These are phyloP conservation scores for Colletotrichum liaoningense DNA, from an alignment of 2,329 filamentous ascomycete species.

Conservation along the genomic window DNA sequence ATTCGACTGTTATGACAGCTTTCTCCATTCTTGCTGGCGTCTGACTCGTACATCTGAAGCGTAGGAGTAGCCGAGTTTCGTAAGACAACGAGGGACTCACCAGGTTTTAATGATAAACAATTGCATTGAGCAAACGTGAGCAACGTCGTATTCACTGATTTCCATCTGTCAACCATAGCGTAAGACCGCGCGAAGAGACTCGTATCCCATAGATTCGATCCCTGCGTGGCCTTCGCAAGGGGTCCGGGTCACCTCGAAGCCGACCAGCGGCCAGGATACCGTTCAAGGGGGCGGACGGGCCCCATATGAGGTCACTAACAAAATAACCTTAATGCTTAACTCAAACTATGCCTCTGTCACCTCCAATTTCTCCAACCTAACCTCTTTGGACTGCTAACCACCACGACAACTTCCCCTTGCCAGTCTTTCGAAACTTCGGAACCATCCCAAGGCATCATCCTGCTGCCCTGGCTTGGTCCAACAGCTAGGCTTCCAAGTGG, in stretches of 20 bases:
- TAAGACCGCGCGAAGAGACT: not conserved
- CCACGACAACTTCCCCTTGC: not conserved
- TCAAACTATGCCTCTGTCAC: constrained; percentile 12
- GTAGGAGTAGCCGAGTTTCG: not conserved
- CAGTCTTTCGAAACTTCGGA: constrained; percentile 23
- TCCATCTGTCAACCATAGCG: not conserved
- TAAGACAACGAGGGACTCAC: not conserved
- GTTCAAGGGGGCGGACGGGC: not conserved
- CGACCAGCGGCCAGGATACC: constrained; percentile 12
- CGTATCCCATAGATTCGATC: not conserved
- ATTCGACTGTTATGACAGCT: not conserved
- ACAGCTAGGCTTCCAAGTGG: not conserved
- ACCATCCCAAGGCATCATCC: not conserved
- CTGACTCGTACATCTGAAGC: constrained; percentile 19
- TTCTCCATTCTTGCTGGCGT: not conserved
- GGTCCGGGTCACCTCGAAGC: constrained; percentile 15
- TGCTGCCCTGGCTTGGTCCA: not conserved
- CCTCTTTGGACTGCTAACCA: not conserved
- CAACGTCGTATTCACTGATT: not conserved
- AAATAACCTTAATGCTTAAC: constrained; percentile 36
- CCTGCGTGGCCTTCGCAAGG: constrained; percentile 12
- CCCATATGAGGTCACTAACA: constrained; percentile 26
- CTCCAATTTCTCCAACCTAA: not conserved
- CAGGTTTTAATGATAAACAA: not conserved
- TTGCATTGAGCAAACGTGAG: not conserved